Percentiles rank a stretch among this genome's conserved stretches.
Conservation (phyloP, 2,329 filamentous ascomycete genomes). For the Parasarocladium wereldwijsianum region DNA sequence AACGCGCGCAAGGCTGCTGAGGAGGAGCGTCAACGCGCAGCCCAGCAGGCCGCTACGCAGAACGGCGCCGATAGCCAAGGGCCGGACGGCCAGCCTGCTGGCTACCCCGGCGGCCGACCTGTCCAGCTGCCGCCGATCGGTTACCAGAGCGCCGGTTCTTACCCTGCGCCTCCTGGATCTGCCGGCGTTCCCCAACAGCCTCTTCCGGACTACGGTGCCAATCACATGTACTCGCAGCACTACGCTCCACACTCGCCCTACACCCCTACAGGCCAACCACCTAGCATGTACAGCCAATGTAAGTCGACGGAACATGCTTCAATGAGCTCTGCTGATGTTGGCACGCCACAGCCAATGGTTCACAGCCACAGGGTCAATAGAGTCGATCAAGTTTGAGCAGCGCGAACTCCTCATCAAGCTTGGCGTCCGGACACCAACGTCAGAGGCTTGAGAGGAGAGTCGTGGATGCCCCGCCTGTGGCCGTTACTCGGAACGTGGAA, state of each 20-base stretch:
- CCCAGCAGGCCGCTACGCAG: slow-evolving; percentile 34
- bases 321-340: background rate
- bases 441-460: no score
- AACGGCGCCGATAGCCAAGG: slow-evolving; percentile 34
- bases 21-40: slow-evolving; percentile 49
- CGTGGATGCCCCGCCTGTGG: no score
- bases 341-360: slow-evolving; percentile 16
- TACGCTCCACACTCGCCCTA: slow-evolving; percentile 45
- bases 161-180: slow-evolving; percentile 43
- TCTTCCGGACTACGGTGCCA: slow-evolving; percentile 38
- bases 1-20: slow-evolving; percentile 79
- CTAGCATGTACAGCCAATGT: slow-evolving; percentile 45
- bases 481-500: no score
- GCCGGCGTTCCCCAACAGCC: slow-evolving; percentile 35
- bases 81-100: slow-evolving; percentile 27
- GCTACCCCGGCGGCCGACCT: slow-evolving; percentile 40
- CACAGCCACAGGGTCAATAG: slow-evolving; percentile 19
- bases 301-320: slow-evolving; percentile 13
- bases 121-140: slow-evolving; percentile 63
- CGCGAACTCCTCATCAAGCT: background rate
- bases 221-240: slow-evolving; percentile 42
- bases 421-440: no score
- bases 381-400: no score
- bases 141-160: slow-evolving; percentile 53
- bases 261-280: slow-evolving; percentile 27